These are phyloP conservation scores for Penicillium turbatum DNA, from an alignment of 495 filamentous ascomycete genomes.

Conservation along the genomic window DNA sequence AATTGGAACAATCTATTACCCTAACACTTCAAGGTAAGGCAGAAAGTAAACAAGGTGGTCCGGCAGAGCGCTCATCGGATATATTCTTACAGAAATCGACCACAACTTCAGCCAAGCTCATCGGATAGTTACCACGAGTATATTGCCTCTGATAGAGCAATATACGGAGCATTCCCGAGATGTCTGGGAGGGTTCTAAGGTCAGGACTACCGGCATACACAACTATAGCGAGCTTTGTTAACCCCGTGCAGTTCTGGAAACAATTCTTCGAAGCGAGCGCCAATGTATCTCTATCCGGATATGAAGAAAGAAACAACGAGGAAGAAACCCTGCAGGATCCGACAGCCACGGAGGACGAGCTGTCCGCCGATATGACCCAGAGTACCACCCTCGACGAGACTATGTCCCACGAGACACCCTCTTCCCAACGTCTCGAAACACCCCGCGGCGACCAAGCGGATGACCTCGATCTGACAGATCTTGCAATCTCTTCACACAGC, in stretches of 20 bases:
- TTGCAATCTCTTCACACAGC: slow-evolving; percentile 51
- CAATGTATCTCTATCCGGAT: slow-evolving; percentile 94
- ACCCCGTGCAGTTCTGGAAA: slow-evolving; percentile 79
- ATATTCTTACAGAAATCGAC: slow-evolving; percentile 76
- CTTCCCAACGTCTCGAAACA: slow-evolving; percentile 22
- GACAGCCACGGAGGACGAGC: slow-evolving; percentile 46
- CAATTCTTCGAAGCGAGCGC: slow-evolving; percentile 98
- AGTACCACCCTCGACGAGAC: slow-evolving; percentile 27
- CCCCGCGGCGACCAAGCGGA: slow-evolving; percentile 38
- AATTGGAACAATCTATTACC: slow-evolving; percentile 93
- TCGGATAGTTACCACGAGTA: slow-evolving; percentile 90
- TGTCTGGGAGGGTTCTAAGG: slow-evolving; percentile 97
- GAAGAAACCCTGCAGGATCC: slow-evolving; percentile 46
- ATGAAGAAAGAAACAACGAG: slow-evolving; percentile 70
- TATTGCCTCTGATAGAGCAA: slow-evolving; percentile 91
- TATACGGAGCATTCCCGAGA: slow-evolving; percentile 90
- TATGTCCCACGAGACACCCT: slow-evolving; percentile 35
- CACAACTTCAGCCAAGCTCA: slow-evolving; percentile 97
- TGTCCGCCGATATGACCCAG: slow-evolving; percentile 48
- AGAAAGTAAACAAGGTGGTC: slow-evolving; percentile 15
- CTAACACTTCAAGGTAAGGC: slow-evolving; percentile 82
- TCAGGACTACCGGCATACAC: slow-evolving; percentile 4
- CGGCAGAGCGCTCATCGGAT: slow-evolving; percentile 7
- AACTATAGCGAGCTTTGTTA: neutral
- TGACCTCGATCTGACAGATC: slow-evolving; percentile 47